Percentiles rank a stretch among this genome's conserved stretches.
phyloP scores from a whole-genome alignment of 768 basidiomycete genomes.

The Mycena floridula region DNA sequence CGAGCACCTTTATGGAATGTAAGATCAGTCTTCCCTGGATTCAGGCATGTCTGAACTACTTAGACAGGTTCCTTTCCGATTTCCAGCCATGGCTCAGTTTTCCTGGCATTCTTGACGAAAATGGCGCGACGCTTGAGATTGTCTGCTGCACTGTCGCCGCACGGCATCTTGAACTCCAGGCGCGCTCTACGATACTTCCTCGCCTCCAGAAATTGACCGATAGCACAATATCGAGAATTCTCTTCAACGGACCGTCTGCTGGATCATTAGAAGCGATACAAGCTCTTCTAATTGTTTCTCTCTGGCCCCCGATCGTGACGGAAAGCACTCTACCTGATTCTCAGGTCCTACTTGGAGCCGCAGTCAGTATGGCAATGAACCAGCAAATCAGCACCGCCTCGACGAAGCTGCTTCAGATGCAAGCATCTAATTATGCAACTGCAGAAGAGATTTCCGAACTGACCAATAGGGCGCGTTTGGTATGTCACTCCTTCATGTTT shows the following conservation, averaged over 20 bases:
- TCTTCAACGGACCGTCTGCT: conserved; percentile 26
- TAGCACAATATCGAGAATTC: conserved; percentile 29
- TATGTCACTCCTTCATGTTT: conserved; percentile 20
- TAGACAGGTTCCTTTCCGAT: conserved; percentile 35
- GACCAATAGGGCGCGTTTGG: conserved; percentile 31
- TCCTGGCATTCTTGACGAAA: conserved; percentile 24
- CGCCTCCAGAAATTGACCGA: conserved; percentile 36
- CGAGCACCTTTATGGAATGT: conserved; percentile 32
- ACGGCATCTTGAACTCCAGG: conserved; percentile 32
- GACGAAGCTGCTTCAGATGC: conserved; percentile 18
- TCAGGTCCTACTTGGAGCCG: conserved; percentile 28
- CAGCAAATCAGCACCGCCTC: conserved; percentile 31
- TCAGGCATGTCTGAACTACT: neutral
- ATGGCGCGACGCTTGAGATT: conserved; percentile 29
- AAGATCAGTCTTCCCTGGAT: conserved; percentile 10
- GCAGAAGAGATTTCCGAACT: conserved; percentile 19
- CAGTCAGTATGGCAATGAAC: conserved; percentile 38
- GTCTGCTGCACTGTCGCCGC: conserved; percentile 42
- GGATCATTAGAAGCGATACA: conserved; percentile 38
- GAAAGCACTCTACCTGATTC: conserved; percentile 22
- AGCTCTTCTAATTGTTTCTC: conserved; percentile 33
- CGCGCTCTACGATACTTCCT: conserved; percentile 28
- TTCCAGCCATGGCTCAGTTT: conserved; percentile 40
- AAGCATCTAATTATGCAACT: conserved; percentile 16
- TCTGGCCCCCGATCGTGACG: conserved; percentile 21